Percentiles rank a stretch among this genome's conserved stretches.
Conservation (phyloP, 768 basidiomycete genomes). For the Dacryopinax primogenitus region DNA sequence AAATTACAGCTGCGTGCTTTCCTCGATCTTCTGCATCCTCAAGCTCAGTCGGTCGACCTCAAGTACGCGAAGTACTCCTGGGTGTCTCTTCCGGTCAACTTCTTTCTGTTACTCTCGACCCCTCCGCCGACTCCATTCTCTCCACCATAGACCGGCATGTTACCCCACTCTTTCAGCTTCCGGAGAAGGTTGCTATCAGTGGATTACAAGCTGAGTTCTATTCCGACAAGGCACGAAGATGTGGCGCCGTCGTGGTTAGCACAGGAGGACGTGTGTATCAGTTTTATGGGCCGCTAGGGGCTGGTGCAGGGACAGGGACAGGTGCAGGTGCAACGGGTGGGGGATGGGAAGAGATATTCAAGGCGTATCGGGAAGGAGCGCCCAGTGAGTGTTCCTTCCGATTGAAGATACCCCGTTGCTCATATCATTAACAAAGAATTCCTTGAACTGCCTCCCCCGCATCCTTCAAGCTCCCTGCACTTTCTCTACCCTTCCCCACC, state of each 20-base stretch:
- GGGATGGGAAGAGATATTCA: slow-evolving; percentile 61
- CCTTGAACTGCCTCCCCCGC: slow-evolving; percentile 78
- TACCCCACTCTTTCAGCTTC: slow-evolving; percentile 58
- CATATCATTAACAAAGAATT: slow-evolving; percentile 45
- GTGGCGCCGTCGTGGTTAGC: slow-evolving; percentile 57
- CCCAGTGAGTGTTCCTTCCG: slow-evolving; percentile 49
- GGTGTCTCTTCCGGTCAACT: slow-evolving; percentile 76
- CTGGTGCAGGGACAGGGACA: slow-evolving; percentile 56
- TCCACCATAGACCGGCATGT: slow-evolving; percentile 75
- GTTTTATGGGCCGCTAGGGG: slow-evolving; percentile 64
- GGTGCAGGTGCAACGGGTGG: no score
- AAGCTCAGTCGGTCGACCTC: slow-evolving; percentile 50
- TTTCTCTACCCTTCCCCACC: neutral
- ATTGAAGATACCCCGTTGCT: slow-evolving; percentile 1
- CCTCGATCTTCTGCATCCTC: slow-evolving; percentile 44
- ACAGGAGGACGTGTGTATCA: slow-evolving; percentile 86
- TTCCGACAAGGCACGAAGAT: slow-evolving; percentile 48
- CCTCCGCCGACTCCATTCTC: slow-evolving; percentile 74
- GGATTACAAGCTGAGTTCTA: slow-evolving; percentile 72
- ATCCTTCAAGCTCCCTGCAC: neutral
- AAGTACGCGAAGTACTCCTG: slow-evolving; percentile 74
- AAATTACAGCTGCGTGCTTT: slow-evolving; percentile 88
- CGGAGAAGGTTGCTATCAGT: slow-evolving; percentile 69
- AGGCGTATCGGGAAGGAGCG: slow-evolving; percentile 55
- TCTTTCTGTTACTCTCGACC: slow-evolving; percentile 79